Conservation (phyloP, 2,329 filamentous ascomycete species). For the Helotiales sp. region DNA sequence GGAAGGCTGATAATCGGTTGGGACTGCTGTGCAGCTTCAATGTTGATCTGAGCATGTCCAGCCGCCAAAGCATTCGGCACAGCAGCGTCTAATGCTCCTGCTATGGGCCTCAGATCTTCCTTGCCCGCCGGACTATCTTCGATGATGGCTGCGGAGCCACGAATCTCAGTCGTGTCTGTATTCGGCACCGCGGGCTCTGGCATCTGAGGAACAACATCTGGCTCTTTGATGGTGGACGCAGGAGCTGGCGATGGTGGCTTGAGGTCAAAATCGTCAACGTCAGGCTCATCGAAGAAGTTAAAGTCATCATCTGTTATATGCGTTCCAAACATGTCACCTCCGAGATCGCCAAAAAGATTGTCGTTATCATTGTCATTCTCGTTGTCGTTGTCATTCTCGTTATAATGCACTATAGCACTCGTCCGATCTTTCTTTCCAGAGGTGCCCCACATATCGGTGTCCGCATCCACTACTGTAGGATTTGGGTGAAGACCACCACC, state of each 20-base stretch:
- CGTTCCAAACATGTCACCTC: slow-evolving; percentile 71
- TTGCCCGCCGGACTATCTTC: not conserved
- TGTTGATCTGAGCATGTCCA: not conserved
- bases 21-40: not conserved
- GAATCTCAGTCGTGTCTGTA: no score
- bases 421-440: slow-evolving; percentile 35
- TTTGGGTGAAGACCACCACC: slow-evolving; percentile 35
- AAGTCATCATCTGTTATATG: slow-evolving; percentile 83
- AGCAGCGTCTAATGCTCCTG: not conserved
- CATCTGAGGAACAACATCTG: not conserved
- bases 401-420: slow-evolving; percentile 34
- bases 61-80: not conserved
- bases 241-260: slow-evolving; percentile 25
- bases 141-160: not conserved
- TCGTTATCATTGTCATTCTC: slow-evolving; percentile 48
- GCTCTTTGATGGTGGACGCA: slow-evolving; percentile 12
- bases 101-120: not conserved
- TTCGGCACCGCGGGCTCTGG: not conserved
- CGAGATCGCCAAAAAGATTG: slow-evolving; percentile 69
- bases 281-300: slow-evolving; percentile 76
- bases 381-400: slow-evolving; percentile 39
- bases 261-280: slow-evolving; percentile 36
- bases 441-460: slow-evolving; percentile 38
- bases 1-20: slow-evolving; percentile 18
- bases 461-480: slow-evolving; percentile 28